Evolutionary conservation across 1,139 yeast genomes (phyloP).

Genomic region (Hyphopichia wangnamkhiaoensis): DNA sequence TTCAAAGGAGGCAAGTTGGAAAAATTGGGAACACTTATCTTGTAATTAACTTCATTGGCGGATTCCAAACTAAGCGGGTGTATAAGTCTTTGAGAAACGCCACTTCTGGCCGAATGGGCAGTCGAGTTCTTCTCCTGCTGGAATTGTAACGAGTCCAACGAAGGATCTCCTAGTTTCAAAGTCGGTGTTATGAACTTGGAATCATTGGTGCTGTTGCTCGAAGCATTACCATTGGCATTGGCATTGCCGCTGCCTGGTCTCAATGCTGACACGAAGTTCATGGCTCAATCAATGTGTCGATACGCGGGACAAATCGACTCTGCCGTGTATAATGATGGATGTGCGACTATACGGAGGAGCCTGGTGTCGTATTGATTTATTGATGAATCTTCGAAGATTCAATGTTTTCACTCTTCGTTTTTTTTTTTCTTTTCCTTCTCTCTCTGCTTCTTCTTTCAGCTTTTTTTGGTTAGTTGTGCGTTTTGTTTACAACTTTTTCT

Average conservation of each 20-base stretch:
- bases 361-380: no score
- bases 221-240: background rate
- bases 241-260: conserved; percentile 1
- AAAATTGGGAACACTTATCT: conserved; percentile 46
- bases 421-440: no score
- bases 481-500: no score
- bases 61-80: conserved; percentile 40
- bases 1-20: conserved; percentile 45
- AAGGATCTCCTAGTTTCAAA: conserved; percentile 32
- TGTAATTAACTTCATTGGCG: conserved; percentile 45
- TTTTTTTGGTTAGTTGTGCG: no score
- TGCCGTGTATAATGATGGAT: no score
- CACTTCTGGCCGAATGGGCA: conserved; percentile 27
- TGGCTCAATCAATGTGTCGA: background rate
- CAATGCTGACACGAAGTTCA: conserved; percentile 1
- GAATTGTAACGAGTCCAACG: conserved; percentile 36
- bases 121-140: conserved; percentile 32
- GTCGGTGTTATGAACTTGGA: conserved; percentile 38
- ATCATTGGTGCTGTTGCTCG: conserved; percentile 6
- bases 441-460: no score
- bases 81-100: conserved; percentile 33
- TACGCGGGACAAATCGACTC: no score
- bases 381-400: no score
- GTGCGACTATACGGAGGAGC: no score
- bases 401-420: no score